These are phyloP conservation scores for Coniophora puteana DNA, from an alignment of 1,284 basidiomycete genomes.

Conservation along the genomic window DNA sequence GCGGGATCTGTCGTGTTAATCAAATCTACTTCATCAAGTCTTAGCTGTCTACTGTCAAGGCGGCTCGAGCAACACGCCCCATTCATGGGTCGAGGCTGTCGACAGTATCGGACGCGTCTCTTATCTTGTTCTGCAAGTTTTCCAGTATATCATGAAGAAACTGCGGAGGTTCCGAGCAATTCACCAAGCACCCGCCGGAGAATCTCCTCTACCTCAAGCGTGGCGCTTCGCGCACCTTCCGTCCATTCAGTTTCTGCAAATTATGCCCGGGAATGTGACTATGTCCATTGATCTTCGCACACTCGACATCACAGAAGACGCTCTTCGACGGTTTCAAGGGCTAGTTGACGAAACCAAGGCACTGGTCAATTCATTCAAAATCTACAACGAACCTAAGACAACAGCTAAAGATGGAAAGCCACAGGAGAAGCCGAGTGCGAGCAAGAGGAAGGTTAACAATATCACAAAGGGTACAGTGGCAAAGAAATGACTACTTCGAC, in stretches of 20 bases:
- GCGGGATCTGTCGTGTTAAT: too few relatives aligned
- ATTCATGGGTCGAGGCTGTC: background rate
- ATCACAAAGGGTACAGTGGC: too few relatives aligned
- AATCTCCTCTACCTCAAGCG: background rate
- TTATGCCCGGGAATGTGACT: background rate
- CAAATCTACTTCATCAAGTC: background rate
- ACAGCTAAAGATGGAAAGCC: too few relatives aligned
- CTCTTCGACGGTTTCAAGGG: too few relatives aligned
- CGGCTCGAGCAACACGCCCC: slow-evolving; percentile 1
- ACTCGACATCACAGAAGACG: background rate
- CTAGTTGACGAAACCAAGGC: too few relatives aligned
- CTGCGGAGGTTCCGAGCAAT: background rate
- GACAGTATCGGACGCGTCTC: background rate
- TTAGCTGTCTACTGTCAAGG: slow-evolving; percentile 2
- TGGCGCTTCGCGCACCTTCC: background rate
- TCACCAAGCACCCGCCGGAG: background rate
- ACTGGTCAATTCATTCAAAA: too few relatives aligned
- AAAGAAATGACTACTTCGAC: too few relatives aligned
- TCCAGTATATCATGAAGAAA: background rate
- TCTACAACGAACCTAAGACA: too few relatives aligned
- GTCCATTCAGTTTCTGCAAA: background rate
- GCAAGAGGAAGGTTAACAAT: too few relatives aligned
- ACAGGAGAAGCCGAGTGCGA: too few relatives aligned
- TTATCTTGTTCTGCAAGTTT: slow-evolving; percentile 1
- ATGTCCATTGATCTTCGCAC: background rate